A percentile compares a stretch with the other conserved stretches of the same genome.
Evolutionary conservation across 2,329 filamentous ascomycete genomes (phyloP).

Genomic region (Diaporthe batatas): DNA sequence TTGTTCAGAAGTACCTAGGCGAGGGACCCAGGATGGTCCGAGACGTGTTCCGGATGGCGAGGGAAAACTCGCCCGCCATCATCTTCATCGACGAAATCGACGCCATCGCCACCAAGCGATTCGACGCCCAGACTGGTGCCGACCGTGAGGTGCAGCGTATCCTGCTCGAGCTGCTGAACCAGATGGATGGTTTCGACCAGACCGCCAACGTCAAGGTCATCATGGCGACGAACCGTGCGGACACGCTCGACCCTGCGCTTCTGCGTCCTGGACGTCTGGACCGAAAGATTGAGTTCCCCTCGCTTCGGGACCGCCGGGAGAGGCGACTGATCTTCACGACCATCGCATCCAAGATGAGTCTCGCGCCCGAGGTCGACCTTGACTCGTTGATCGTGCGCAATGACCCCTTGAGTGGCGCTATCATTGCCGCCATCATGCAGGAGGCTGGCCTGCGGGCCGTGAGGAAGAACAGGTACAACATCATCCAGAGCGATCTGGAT

Average conservation of each 20-base stretch:
- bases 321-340: slow-evolving; percentile 96
- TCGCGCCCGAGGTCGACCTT: slow-evolving; percentile 95
- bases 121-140: slow-evolving; percentile 97
- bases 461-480: slow-evolving; percentile 98
- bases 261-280: slow-evolving; percentile 95
- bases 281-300: slow-evolving; percentile 99
- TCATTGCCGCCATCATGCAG: slow-evolving; percentile 99
- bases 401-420: slow-evolving; percentile 92
- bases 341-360: slow-evolving; percentile 97
- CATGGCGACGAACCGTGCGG: slow-evolving; percentile 99
- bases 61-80: slow-evolving; percentile 97
- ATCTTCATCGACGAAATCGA: slow-evolving; percentile 99
- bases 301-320: slow-evolving; percentile 91
- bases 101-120: slow-evolving; percentile 98
- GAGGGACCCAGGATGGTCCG: slow-evolving; percentile 99
- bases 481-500: slow-evolving; percentile 96
- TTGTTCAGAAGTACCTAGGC: slow-evolving; percentile 98
- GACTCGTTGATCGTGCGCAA: slow-evolving; percentile 97
- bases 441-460: slow-evolving; percentile 95
- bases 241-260: slow-evolving; percentile 94
- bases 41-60: slow-evolving; percentile 98
- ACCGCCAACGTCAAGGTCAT: slow-evolving; percentile 99
- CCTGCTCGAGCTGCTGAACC: slow-evolving; percentile 94
- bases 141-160: slow-evolving; percentile 99
- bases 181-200: slow-evolving; percentile 99